Percentiles rank a stretch among this genome's conserved stretches.
phyloP scores from a whole-genome alignment of 2,329 filamentous ascomycete species.

The Drechslerella stenobrocha region DNA sequence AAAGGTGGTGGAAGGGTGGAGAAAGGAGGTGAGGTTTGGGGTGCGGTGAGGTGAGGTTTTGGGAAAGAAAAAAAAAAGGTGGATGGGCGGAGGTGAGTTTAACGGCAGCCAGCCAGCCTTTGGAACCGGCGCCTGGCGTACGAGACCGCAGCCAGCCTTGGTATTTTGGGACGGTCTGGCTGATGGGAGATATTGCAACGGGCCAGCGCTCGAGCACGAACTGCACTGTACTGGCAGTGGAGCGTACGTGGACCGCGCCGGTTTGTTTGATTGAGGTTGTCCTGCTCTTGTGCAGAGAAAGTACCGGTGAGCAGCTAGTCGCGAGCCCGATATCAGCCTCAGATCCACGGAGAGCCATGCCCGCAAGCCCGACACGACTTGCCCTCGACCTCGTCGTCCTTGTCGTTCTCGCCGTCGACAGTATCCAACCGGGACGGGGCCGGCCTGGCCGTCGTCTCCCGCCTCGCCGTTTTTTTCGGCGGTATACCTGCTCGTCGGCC shows the following conservation, averaged over 20 bases:
- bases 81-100: constrained; percentile 21
- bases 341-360: not conserved
- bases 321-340: not conserved
- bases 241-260: no score
- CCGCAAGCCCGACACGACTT: not conserved
- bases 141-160: no score
- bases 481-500: no score
- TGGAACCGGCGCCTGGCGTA: no score
- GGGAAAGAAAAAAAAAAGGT: constrained; percentile 43
- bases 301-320: no score
- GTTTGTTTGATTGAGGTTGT: no score
- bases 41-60: constrained; percentile 29
- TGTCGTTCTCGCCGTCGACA: not conserved
- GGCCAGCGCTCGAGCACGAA: no score
- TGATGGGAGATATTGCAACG: no score
- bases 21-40: constrained; percentile 33
- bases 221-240: no score
- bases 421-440: not conserved
- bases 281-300: no score
- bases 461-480: constrained; percentile 41
- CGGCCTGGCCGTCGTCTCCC: constrained; percentile 4
- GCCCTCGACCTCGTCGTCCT: no score
- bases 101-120: constrained; percentile 3
- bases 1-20: constrained; percentile 19
- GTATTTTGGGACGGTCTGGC: no score